A percentile compares a stretch with the other conserved stretches of the same genome.
These are phyloP conservation scores for Backusella parvicylindrica DNA, from an alignment of 192 early-diverging fungal genomes.

Conservation along the genomic window DNA sequence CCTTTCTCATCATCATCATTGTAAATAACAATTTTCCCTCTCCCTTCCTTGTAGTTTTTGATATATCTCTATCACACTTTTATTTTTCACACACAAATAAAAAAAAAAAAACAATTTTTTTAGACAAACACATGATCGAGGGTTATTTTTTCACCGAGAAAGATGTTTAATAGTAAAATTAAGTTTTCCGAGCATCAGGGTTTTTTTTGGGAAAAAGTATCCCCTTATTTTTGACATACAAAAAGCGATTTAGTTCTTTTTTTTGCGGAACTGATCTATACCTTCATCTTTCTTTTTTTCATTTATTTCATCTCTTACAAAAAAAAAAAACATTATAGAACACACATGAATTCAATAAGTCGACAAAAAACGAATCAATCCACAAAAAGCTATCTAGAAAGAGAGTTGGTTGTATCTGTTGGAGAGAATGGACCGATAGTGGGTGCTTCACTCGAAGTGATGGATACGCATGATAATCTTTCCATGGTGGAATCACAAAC, in stretches of 20 bases:
- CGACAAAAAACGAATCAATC: neutral
- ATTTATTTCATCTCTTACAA: no score
- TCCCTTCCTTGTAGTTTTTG: neutral
- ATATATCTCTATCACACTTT: neutral
- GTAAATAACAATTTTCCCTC: neutral
- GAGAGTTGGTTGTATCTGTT: slow-evolving; percentile 3
- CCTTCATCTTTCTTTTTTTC: neutral
- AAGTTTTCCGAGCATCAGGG: neutral
- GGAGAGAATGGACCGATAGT: neutral
- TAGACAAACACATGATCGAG: neutral
- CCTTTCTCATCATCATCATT: neutral
- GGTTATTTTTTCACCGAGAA: neutral
- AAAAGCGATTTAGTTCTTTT: neutral
- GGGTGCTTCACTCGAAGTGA: neutral
- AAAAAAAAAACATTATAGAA: no score
- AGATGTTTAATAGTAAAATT: neutral
- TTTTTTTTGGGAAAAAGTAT: neutral
- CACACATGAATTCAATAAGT: neutral
- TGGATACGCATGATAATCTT: neutral
- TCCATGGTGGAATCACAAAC: neutral
- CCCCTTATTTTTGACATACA: neutral
- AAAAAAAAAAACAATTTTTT: slow-evolving; percentile 9
- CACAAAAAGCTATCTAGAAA: neutral
- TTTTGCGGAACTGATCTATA: neutral
- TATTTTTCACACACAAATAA: slow-evolving; percentile 7